Conservation (phyloP, 2,329 filamentous ascomycete genomes). For the Rutstroemia sp. region DNA sequence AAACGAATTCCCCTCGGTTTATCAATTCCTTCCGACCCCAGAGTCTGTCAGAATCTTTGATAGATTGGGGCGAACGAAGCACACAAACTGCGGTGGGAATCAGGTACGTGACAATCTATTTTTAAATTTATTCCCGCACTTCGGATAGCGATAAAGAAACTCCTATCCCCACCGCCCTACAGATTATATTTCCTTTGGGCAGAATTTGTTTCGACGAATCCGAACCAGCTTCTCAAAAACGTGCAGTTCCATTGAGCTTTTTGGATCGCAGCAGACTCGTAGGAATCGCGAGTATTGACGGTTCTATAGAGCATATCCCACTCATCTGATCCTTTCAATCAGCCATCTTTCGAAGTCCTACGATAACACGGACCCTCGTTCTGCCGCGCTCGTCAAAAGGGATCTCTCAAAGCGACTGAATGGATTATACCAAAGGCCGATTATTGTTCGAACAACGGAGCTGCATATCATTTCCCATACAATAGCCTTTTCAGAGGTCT, state of each 20-base stretch:
- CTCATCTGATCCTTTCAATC: background rate
- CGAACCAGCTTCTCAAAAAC: background rate
- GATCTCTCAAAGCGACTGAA: conserved; percentile 17
- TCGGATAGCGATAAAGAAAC: background rate
- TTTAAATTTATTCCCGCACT: background rate
- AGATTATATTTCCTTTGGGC: background rate
- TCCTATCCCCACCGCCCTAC: background rate
- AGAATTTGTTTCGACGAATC: background rate
- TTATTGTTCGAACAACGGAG: conserved; percentile 23
- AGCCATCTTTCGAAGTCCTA: background rate
- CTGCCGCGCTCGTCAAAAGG: background rate
- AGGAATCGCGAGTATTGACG: background rate
- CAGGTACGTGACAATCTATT: background rate
- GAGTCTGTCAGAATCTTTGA: background rate
- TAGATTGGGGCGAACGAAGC: background rate
- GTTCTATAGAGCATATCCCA: background rate
- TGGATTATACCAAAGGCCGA: conserved; percentile 20
- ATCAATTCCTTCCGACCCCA: background rate
- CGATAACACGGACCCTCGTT: background rate
- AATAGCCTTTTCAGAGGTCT: conserved; percentile 9
- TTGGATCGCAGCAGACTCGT: background rate
- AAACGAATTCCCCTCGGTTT: no score
- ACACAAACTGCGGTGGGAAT: no score
- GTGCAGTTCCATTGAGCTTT: conserved; percentile 2
- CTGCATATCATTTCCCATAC: conserved; percentile 21